phyloP scores from a whole-genome alignment of 225 moss, liverwort and hornwort genomes.

The Bryoerythrophyllum caledonicum region DNA sequence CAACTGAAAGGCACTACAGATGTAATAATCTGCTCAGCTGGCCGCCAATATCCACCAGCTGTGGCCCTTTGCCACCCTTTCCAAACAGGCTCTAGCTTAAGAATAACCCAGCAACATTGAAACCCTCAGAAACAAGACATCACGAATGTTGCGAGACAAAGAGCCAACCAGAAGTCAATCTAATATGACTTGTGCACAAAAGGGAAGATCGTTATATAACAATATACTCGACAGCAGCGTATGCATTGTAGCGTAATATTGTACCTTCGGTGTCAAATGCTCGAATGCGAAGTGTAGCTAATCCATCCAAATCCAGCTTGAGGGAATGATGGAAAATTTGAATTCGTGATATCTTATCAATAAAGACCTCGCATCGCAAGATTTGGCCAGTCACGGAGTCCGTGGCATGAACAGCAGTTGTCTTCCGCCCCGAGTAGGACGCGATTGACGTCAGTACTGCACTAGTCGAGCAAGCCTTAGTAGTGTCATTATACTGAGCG shows the following conservation, averaged over 20 bases:
- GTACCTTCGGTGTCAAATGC: slow-evolving; percentile 94
- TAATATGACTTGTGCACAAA: not conserved
- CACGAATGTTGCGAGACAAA: not conserved
- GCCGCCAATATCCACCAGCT: not conserved
- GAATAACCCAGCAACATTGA: not conserved
- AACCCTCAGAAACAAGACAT: not conserved
- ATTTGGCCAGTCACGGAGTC: slow-evolving; percentile 78
- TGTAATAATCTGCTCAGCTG: slow-evolving; percentile 5
- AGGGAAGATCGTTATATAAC: not conserved
- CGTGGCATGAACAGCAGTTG: slow-evolving; percentile 90
- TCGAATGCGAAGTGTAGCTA: slow-evolving; percentile 90
- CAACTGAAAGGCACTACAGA: not conserved
- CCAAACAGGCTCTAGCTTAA: not conserved
- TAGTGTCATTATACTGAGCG: slow-evolving; percentile 82
- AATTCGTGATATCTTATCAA: slow-evolving; percentile 89
- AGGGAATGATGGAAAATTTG: slow-evolving; percentile 98
- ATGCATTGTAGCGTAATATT: not conserved
- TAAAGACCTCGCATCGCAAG: slow-evolving; percentile 92
- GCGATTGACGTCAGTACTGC: slow-evolving; percentile 84
- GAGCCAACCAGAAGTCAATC: slow-evolving; percentile 10
- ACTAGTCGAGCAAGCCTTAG: slow-evolving; percentile 75
- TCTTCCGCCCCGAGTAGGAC: slow-evolving; percentile 67
- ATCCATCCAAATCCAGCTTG: slow-evolving; percentile 90
- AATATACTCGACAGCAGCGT: slow-evolving; percentile 12
- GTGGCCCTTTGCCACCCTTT: not conserved